These are phyloP conservation scores for Sistotremastrum niveocremeum DNA, from an alignment of 768 basidiomycete species.

Conservation along the genomic window DNA sequence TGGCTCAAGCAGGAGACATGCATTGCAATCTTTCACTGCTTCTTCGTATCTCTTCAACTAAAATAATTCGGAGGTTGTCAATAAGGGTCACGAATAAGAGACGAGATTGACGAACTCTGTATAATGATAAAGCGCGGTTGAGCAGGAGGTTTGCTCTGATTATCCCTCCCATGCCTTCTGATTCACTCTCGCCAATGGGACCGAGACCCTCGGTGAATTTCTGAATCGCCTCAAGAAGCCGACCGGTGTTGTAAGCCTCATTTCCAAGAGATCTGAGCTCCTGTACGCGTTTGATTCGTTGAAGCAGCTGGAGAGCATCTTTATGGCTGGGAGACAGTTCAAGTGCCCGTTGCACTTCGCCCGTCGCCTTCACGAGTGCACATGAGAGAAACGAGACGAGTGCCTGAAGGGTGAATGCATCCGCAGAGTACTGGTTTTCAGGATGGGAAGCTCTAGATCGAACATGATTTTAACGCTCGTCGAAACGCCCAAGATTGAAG, in stretches of 20 bases:
- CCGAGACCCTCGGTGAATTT: slow-evolving; percentile 65
- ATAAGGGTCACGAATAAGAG: slow-evolving; percentile 3
- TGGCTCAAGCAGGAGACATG: slow-evolving; percentile 47
- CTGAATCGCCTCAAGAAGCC: slow-evolving; percentile 45
- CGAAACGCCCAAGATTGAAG: neutral
- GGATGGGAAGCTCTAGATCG: slow-evolving; percentile 56
- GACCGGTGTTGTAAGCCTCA: slow-evolving; percentile 48
- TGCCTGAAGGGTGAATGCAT: slow-evolving; percentile 65
- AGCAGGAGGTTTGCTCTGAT: slow-evolving; percentile 69
- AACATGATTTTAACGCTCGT: neutral
- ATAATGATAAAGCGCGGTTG: slow-evolving; percentile 70
- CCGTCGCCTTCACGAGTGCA: slow-evolving; percentile 54
- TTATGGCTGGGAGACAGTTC: slow-evolving; percentile 68
- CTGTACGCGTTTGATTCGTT: slow-evolving; percentile 70
- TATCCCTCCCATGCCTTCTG: slow-evolving; percentile 68
- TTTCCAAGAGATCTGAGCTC: slow-evolving; percentile 80
- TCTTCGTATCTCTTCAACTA: slow-evolving; percentile 54
- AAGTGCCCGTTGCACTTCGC: slow-evolving; percentile 58
- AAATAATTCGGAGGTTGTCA: neutral
- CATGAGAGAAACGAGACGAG: slow-evolving; percentile 64
- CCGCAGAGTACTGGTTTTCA: slow-evolving; percentile 58
- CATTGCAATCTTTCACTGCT: slow-evolving; percentile 58
- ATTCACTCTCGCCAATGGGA: slow-evolving; percentile 52
- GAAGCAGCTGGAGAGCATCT: slow-evolving; percentile 54
- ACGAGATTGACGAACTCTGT: slow-evolving; percentile 37